Base-by-base conservation (phyloP, 2,329 filamentous ascomycete genomes). In the Fusarium equiseti region DNA sequence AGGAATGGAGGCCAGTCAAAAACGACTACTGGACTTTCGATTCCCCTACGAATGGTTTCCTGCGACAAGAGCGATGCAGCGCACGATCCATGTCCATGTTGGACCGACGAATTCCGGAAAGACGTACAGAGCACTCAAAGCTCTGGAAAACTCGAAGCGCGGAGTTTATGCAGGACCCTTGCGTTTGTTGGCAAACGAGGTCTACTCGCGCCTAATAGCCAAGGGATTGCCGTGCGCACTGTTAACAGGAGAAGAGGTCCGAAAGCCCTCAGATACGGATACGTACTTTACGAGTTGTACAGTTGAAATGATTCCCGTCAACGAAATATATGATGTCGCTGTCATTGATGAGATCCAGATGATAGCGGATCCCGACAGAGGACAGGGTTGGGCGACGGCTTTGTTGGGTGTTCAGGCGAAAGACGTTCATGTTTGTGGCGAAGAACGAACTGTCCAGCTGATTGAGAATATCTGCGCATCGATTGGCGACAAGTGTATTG, bases 261-360 rank as follows among this genome's bases (percentile, higher is more conserved):
- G 92, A 55, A 81, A 92, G 11, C 90, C 93, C 0, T 83, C 89
- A 50, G 82, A 86, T 12, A 81, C 83, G 2, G 83, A 90, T 54
- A 81, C 81, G 6, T 86, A 85, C 66, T 91, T 97, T 76, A 87
- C 87, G 61, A 95, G 94, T 77, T 98, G 96, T 77, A 99, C 96
- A 0, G 96, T 99, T 5, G 96, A 99, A 79, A 99, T 99, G 88
- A 81, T 86, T 10, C 87, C 87, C 3, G 77, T 85, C n/a, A 86
- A 82, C 73, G 71, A 81, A 6, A 78, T 79, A 4, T 89, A 93
- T 31, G 95, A 98, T 44, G 95, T 99, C 38, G 95, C 94, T 2
- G 95, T 99, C 72, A 95, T 99, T 68, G 96, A 99, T 77, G 96
- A 99, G 82, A 98, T 99, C 61, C 96, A 99, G 81, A 98, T 99